phyloP scores from a whole-genome alignment of 2,329 filamentous ascomycete genomes.

The Huntiella savannae region DNA sequence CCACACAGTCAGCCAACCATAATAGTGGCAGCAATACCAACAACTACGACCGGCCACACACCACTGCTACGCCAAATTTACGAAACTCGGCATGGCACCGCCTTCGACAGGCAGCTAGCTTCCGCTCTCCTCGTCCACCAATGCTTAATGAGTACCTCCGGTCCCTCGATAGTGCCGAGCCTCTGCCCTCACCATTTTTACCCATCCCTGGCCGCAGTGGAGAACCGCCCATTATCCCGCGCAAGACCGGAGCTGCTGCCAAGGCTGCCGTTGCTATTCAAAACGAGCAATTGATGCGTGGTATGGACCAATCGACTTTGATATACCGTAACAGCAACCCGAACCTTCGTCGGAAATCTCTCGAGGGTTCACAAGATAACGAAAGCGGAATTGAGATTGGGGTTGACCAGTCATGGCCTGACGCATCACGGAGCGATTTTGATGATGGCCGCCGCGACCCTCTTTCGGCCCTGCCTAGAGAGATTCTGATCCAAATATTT shows the following conservation, averaged over 20 bases:
- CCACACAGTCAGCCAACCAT: no score
- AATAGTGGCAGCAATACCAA: no score
- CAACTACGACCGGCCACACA: not conserved
- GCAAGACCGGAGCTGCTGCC: slow-evolving; percentile 39
- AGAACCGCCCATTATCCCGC: slow-evolving; percentile 41
- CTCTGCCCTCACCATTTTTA: slow-evolving; percentile 12
- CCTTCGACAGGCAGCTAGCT: slow-evolving; percentile 31
- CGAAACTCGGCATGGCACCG: slow-evolving; percentile 26
- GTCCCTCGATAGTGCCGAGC: slow-evolving; percentile 9
- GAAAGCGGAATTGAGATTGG: not conserved
- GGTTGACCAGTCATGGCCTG: not conserved
- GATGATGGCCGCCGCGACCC: slow-evolving; percentile 31
- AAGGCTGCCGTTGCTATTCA: slow-evolving; percentile 41
- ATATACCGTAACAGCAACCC: not conserved
- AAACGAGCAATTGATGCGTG: slow-evolving; percentile 24
- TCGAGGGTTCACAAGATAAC: slow-evolving; percentile 6
- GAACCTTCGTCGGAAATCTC: slow-evolving; percentile 14
- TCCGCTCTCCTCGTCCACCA: slow-evolving; percentile 28
- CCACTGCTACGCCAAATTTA: slow-evolving; percentile 1
- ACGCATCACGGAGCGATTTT: slow-evolving; percentile 20
- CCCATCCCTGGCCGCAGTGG: slow-evolving; percentile 30
- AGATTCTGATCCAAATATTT: slow-evolving; percentile 40
- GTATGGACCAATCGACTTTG: not conserved
- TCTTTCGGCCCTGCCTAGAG: slow-evolving; percentile 32
- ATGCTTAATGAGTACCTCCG: slow-evolving; percentile 18